Evolutionary conservation across 2,329 filamentous ascomycete species (phyloP).

Genomic region (Aspergillus novofumigatus): DNA sequence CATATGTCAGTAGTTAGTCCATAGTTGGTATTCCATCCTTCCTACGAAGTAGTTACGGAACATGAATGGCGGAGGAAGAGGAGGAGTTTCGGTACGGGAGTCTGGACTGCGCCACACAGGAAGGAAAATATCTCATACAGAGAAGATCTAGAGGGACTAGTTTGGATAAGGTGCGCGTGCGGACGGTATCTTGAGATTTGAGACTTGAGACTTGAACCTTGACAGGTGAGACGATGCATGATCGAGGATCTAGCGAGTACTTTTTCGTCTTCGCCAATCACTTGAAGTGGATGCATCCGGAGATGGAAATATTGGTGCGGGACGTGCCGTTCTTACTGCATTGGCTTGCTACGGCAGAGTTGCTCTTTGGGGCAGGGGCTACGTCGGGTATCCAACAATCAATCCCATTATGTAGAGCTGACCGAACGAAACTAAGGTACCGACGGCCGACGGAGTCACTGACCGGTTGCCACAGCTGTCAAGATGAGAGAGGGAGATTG

Average conservation of each 20-base stretch:
- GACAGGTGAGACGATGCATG: not conserved
- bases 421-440: no score
- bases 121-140: not conserved
- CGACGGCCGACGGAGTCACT: not conserved
- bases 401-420: not conserved
- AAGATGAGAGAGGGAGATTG: not conserved
- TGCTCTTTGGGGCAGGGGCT: not conserved
- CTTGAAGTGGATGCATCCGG: not conserved
- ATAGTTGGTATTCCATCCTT: no score
- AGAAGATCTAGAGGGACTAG: not conserved
- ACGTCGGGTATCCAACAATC: not conserved
- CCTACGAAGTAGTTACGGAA: not conserved
- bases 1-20: not conserved
- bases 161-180: not conserved
- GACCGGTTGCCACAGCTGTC: not conserved
- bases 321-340: not conserved
- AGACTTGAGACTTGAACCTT: not conserved
- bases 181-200: no score
- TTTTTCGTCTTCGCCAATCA: not conserved
- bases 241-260: not conserved
- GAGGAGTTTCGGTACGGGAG: not conserved
- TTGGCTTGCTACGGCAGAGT: not conserved
- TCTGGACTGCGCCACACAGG: not conserved
- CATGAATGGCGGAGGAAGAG: not conserved
- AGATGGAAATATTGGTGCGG: not conserved